Evolutionary conservation across 129 eudicot genomes (phyloP), one percentile per base, ranked within the genome.

Genomic region (Artemisia annua): DNA sequence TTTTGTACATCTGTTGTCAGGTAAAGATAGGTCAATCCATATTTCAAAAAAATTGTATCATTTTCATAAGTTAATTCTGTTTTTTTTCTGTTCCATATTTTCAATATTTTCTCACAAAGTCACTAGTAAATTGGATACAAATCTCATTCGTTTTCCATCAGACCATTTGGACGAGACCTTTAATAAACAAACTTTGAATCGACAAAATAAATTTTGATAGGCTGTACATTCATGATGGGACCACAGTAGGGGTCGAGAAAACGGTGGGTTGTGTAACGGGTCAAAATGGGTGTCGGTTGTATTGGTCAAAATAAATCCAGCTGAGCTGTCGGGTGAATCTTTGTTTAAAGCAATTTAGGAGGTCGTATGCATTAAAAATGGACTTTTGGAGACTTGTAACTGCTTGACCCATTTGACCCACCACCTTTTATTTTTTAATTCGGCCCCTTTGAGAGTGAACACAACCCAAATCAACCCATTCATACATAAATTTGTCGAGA

Each of bases 1-100:
- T 80, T 87, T 91, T 63, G 76, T 91, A 70, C 91, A 80, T 75
- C 84, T 86, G 82, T 73, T 91, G 51, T 84, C 97, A 80, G 97
- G 97, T 88, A 80, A 35, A n/a, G 1, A 69, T 52, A 12, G 19
- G 10, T 50, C 3, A n/a, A 56, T 17, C 12, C 50, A 39, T 22
- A 44, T 11, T 48, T 60, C 50, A 46, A 51, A 51, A 51, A 51
- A 3, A 51, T 12, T 7, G 11, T 7, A 39, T 39, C 46, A 8
- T 39, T 39, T 39, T 39, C 46, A 7, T 7, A 7, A 7, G 46
- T 39, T 1, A 39, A 39, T 5, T 39, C 10, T 35, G 43, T 39
- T 39, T 7, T 39, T 28, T 4, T 39, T 39, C 44, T 39, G 44
- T 7, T 7, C 44, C 9, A 39, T 39, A 39, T 39, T 39, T 39